phyloP scores from a whole-genome alignment of 108 stramenopile genomes.

The Pinguiococcus pyrenoidosus region DNA sequence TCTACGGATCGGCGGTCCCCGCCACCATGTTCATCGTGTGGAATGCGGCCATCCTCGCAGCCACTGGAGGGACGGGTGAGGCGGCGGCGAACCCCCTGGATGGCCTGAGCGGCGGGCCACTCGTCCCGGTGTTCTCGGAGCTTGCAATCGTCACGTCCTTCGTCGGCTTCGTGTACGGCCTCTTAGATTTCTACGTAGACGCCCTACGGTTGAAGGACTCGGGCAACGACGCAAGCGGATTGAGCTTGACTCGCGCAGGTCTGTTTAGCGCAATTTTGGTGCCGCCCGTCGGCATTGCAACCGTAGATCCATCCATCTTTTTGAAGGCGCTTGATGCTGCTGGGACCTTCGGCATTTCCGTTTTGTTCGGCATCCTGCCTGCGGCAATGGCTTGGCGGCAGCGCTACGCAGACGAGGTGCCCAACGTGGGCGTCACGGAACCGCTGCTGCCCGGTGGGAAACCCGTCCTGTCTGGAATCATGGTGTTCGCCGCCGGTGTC shows the following conservation, averaged over 20 bases:
- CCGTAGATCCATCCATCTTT: constrained; percentile 4
- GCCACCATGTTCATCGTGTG: constrained; percentile 64
- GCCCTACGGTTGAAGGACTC: too few species aligned
- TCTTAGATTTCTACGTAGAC: constrained; percentile 10
- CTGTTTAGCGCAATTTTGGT: background rate
- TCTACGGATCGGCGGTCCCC: constrained; percentile 55
- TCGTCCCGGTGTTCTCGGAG: background rate
- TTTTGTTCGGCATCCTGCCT: constrained; percentile 12
- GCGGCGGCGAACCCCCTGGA: too few species aligned
- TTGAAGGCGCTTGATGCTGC: constrained; percentile 13
- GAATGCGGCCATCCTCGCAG: constrained; percentile 48
- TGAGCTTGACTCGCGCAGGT: too few species aligned
- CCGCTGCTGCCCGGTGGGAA: too few species aligned
- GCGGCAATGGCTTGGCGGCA: constrained; percentile 13
- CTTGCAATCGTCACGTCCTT: background rate
- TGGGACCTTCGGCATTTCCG: constrained; percentile 15
- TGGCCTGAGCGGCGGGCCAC: background rate
- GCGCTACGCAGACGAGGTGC: background rate
- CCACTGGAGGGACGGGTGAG: too few species aligned
- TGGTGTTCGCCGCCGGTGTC: too few species aligned
- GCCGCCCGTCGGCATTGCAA: constrained; percentile 9
- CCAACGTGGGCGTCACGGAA: too few species aligned
- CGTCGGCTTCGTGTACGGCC: constrained; percentile 14
- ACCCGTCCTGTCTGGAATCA: too few species aligned
- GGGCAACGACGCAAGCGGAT: too few species aligned